A percentile compares a stretch with the other conserved stretches of the same genome.
phyloP scores from a whole-genome alignment of 2,329 filamentous ascomycete genomes.

The Penicillium sp. region DNA sequence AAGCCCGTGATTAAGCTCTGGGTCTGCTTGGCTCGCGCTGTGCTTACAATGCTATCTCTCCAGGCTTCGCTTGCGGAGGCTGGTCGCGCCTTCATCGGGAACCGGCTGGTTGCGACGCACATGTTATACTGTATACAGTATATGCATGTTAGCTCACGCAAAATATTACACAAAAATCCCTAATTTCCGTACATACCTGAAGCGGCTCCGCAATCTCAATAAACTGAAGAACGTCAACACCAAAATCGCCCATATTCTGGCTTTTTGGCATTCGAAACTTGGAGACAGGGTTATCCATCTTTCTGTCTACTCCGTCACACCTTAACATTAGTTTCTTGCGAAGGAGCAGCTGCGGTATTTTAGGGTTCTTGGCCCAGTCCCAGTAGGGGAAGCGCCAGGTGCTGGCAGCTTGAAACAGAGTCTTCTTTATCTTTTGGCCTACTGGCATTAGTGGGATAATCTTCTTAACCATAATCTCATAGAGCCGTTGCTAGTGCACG shows the following conservation, averaged over 20 bases:
- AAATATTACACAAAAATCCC: neutral
- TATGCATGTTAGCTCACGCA: neutral
- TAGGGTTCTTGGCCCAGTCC: neutral
- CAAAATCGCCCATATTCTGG: neutral
- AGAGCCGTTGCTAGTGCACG: neutral
- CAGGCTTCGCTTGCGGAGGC: neutral
- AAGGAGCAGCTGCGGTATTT: neutral
- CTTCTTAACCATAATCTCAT: neutral
- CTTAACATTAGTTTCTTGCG: neutral
- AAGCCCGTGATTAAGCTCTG: neutral
- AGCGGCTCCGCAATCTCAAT: neutral
- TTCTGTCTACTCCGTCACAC: neutral
- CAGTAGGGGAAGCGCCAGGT: conserved; percentile 1
- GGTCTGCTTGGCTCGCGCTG: neutral
- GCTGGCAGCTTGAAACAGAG: neutral
- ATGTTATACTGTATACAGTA: neutral
- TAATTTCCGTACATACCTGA: neutral
- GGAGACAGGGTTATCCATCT: neutral
- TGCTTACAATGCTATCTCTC: neutral
- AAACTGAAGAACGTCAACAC: neutral
- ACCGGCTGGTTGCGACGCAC: neutral
- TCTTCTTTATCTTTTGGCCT: neutral
- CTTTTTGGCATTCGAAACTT: neutral
- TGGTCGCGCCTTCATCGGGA: neutral
- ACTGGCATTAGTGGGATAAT: neutral